Evolutionary conservation across 257 asterid species (phyloP).

Genomic region (Ocimum tenuiflorum): DNA sequence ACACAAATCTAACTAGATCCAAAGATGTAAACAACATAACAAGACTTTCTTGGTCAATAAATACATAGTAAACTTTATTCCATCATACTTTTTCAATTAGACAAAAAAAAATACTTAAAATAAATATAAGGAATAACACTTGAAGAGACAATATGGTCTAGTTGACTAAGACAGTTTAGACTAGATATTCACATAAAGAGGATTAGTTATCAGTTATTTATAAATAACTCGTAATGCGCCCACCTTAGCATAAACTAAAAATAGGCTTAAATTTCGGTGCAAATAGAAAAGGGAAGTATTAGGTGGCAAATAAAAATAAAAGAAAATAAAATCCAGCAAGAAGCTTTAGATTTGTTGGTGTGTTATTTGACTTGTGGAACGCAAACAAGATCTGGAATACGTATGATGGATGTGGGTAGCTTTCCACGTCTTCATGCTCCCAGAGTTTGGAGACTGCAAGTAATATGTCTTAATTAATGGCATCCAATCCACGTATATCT

Average conservation of each 20-base stretch:
- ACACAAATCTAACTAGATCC: neutral
- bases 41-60: neutral
- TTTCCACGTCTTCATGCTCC: no score
- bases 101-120: neutral
- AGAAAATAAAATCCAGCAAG: neutral
- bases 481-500: no score
- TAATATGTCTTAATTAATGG: no score
- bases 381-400: no score
- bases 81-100: neutral
- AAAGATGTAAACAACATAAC: neutral
- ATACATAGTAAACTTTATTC: neutral
- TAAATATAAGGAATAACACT: neutral
- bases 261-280: neutral
- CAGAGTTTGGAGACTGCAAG: no score
- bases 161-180: neutral
- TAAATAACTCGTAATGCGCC: no score
- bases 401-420: no score
- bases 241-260: neutral
- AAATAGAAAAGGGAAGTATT: neutral
- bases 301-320: neutral
- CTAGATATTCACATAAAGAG: neutral
- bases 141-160: neutral
- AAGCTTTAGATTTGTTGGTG: neutral
- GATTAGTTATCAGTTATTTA: slow-evolving; percentile 1
- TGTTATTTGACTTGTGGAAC: no score